These are phyloP conservation scores for Acanthamoeba sp. DNA, from an alignment of 208 protist genomes.

Conservation along the genomic window DNA sequence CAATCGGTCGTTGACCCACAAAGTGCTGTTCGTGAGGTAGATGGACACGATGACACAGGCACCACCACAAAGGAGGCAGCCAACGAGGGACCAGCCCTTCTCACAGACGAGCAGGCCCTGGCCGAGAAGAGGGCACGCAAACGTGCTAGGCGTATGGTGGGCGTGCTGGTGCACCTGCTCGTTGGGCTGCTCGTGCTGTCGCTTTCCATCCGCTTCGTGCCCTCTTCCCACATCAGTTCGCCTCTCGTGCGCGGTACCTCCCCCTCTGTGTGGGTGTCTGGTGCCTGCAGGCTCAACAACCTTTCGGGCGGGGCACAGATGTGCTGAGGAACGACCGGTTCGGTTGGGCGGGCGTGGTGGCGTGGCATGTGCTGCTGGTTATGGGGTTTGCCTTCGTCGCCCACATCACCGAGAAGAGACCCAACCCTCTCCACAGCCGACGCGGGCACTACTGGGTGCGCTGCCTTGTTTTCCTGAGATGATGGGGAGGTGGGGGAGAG, in stretches of 20 bases:
- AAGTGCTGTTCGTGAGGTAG: no score
- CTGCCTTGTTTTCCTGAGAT: neutral
- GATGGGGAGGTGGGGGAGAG: no score
- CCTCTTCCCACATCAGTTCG: neutral
- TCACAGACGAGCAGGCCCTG: neutral
- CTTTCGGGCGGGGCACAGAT: neutral
- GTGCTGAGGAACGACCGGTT: slow-evolving; percentile 7
- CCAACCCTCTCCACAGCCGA: neutral
- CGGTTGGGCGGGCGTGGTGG: neutral
- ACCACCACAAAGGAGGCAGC: no score
- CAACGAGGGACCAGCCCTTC: neutral
- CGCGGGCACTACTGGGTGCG: slow-evolving; percentile 25
- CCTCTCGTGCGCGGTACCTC: neutral
- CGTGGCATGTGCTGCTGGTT: slow-evolving; percentile 18
- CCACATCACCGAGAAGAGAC: neutral
- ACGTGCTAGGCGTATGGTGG: neutral
- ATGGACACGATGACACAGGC: no score
- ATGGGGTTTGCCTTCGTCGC: slow-evolving; percentile 19
- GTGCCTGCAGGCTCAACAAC: neutral
- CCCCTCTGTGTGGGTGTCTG: neutral
- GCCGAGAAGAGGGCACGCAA: neutral
- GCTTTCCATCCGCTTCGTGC: neutral
- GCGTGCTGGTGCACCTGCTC: neutral
- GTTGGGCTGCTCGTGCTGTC: neutral
- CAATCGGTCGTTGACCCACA: no score